Evolutionary conservation across 2,329 filamentous ascomycete species (phyloP).

Genomic region (Raffaelea deltoideospora): DNA sequence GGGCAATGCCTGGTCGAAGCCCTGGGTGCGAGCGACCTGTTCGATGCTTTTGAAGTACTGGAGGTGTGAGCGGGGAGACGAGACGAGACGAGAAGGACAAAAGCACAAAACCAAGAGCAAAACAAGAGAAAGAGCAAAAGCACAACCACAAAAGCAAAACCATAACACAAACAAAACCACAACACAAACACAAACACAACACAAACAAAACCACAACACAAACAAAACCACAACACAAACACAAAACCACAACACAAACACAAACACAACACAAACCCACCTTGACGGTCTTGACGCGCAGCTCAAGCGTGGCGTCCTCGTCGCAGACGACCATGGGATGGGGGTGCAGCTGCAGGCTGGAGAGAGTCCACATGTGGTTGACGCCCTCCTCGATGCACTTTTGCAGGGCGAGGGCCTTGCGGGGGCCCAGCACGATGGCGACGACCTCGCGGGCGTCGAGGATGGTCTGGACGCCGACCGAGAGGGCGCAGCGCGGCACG

Average conservation of each 20-base stretch:
- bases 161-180: too few relatives aligned
- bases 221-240: too few relatives aligned
- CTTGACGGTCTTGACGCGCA: constrained; percentile 51
- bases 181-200: too few relatives aligned
- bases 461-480: constrained; percentile 39
- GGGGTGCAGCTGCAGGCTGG: constrained; percentile 55
- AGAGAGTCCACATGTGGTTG: constrained; percentile 71
- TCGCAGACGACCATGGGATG: constrained; percentile 62
- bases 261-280: constrained; percentile 13
- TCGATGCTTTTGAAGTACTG: constrained; percentile 48
- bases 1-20: constrained; percentile 30
- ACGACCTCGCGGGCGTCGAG: constrained; percentile 59
- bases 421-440: constrained; percentile 56
- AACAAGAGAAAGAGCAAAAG: too few relatives aligned
- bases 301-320: constrained; percentile 51
- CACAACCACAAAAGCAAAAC: too few relatives aligned
- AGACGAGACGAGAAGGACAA: too few relatives aligned
- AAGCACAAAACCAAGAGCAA: too few relatives aligned
- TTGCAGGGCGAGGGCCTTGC: constrained; percentile 58
- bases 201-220: too few relatives aligned
- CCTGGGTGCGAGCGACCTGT: constrained; percentile 30
- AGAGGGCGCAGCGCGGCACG: constrained; percentile 58
- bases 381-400: constrained; percentile 59
- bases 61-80: background rate
- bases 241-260: too few relatives aligned